phyloP scores from a whole-genome alignment of 1,139 yeast genomes.

The Pichia sp. region DNA sequence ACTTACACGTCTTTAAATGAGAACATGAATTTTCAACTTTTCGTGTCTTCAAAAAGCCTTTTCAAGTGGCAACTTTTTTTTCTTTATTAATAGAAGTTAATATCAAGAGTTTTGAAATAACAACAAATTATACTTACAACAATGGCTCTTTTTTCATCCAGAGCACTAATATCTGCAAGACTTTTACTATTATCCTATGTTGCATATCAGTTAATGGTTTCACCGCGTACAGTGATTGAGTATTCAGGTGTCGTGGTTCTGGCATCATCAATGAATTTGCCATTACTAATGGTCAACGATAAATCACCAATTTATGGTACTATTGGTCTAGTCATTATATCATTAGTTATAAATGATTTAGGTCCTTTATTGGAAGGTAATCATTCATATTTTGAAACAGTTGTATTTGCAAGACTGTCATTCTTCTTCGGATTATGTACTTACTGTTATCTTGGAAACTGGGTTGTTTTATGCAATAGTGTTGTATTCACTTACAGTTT shows the following conservation, averaged over 20 bases:
- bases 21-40: background rate
- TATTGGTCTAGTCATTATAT: constrained; percentile 39
- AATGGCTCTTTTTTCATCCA: constrained; percentile 57
- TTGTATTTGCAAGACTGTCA: constrained; percentile 62
- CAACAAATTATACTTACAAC: too few species aligned
- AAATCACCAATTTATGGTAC: constrained; percentile 49
- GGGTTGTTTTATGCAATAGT: constrained; percentile 49
- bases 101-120: too few species aligned
- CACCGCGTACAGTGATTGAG: constrained; percentile 37
- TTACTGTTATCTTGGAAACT: constrained; percentile 37
- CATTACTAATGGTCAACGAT: constrained; percentile 37
- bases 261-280: constrained; percentile 51
- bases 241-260: constrained; percentile 49
- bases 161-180: constrained; percentile 43
- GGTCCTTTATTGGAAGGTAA: constrained; percentile 56
- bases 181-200: constrained; percentile 40
- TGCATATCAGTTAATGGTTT: constrained; percentile 38
- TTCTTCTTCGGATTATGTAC: constrained; percentile 48
- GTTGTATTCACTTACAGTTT: constrained; percentile 57
- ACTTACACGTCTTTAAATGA: background rate
- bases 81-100: too few species aligned
- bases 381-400: constrained; percentile 50
- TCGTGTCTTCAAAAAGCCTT: background rate
- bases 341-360: constrained; percentile 47
- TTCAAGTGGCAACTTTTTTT: background rate